Conservation (phyloP, 768 basidiomycete species). For the Psilocybe azurescens region DNA sequence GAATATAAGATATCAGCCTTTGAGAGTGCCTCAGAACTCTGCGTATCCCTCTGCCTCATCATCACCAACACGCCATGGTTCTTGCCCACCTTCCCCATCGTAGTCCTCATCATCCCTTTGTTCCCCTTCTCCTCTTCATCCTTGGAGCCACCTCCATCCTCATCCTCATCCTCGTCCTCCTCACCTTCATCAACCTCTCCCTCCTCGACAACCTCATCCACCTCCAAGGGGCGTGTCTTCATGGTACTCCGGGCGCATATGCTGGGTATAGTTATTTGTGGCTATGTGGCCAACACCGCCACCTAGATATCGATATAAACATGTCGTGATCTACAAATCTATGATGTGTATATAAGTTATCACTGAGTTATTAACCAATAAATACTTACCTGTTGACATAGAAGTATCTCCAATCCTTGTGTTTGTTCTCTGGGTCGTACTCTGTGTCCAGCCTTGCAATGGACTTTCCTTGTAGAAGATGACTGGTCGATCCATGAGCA, state of each 20-base stretch:
- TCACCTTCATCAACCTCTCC: background rate
- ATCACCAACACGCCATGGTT: too few relatives aligned
- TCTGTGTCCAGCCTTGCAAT: slow-evolving; percentile 6
- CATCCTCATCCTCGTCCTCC: background rate
- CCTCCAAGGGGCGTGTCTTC: too few relatives aligned
- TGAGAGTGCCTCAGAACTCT: too few relatives aligned
- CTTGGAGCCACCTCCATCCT: slow-evolving; percentile 1
- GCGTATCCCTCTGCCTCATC: too few relatives aligned
- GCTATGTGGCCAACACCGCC: slow-evolving; percentile 34
- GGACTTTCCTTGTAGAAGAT: slow-evolving; percentile 8
- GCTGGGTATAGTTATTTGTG: background rate
- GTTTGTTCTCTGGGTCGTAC: slow-evolving; percentile 13
- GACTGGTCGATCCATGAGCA: slow-evolving; percentile 10
- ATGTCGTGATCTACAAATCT: slow-evolving; percentile 37
- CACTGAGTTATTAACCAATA: background rate
- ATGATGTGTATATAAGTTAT: slow-evolving; percentile 6
- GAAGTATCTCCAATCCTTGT: slow-evolving; percentile 34
- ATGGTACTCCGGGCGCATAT: background rate
- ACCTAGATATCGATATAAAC: slow-evolving; percentile 31
- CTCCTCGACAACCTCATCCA: background rate
- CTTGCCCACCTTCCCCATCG: background rate
- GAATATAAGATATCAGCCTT: too few relatives aligned
- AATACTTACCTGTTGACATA: slow-evolving; percentile 39
- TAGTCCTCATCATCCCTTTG: slow-evolving; percentile 1
- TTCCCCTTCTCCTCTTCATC: background rate